Base-by-base conservation (phyloP, 2,329 filamentous ascomycete genomes). In the Eutypella sp. region DNA sequence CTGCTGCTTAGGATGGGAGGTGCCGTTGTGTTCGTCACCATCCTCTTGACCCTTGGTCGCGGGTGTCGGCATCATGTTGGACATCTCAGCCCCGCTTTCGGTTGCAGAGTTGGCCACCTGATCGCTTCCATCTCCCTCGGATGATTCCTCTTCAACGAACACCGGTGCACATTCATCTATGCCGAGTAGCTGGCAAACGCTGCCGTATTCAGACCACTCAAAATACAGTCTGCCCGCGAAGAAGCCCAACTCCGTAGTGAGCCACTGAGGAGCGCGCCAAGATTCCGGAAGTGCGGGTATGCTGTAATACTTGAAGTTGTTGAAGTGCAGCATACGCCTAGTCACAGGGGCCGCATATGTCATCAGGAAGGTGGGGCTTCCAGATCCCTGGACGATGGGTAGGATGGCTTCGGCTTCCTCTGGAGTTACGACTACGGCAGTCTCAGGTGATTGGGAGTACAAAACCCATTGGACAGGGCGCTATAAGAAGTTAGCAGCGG, bases 141-240 rank as follows among this genome's bases (percentile, higher is more conserved):
- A 47, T 15, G 41, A 48, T 11, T 53, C 50, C 6, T 47, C 10
- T 20, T 55, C 50, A 10, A 55, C 47, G 9, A 52, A n/a, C 34
- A 46, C 42, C 8, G 47, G 29, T 13, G 40, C 33, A 8, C 47
- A 49, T 13, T 47, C 41, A 1, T 56, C 45, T 2, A 66, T 60
- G 0, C 63, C 65, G 2, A 74, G 53, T 15, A 68, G 57, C 1
- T 46, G 31, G 10, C 57, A 57, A 3, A 76, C 49, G 1, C 50
- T 36, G 1, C 44, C 25, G 37, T 73, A 71, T 41, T 84, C 78
- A 0, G 62, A 48, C 55, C 65, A 78, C 0, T 73, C 68, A 47
- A 84, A 76, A 53, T 85, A 85, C 0, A 87, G 65, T 0, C 81
- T 68, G 0, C 82, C 83, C 0, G 78, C 68, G 40, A 84, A 68